Conservation (phyloP, 768 basidiomycete genomes). For the Tricholomella constricta region DNA sequence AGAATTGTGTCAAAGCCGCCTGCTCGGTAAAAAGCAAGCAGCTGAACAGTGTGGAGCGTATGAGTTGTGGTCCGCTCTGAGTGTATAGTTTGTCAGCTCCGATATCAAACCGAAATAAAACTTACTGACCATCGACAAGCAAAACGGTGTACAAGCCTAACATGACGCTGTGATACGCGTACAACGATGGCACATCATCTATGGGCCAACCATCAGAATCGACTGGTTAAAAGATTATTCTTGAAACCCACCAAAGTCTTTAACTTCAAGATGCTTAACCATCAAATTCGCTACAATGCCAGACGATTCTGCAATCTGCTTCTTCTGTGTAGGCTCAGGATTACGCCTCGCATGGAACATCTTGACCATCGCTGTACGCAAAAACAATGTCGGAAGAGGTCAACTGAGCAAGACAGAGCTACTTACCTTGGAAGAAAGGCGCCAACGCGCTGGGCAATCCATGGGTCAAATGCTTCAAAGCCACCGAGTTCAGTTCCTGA, state of each 20-base stretch:
- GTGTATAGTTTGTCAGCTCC: slow-evolving; percentile 9
- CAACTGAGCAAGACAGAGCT: background rate
- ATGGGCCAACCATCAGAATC: background rate
- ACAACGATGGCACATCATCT: slow-evolving; percentile 37
- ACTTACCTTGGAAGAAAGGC: slow-evolving; percentile 84
- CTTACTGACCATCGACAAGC: slow-evolving; percentile 47
- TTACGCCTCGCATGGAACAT: slow-evolving; percentile 82
- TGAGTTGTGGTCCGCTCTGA: slow-evolving; percentile 76
- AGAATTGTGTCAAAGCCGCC: slow-evolving; percentile 75
- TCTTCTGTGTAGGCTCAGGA: slow-evolving; percentile 72
- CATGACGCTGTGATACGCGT: slow-evolving; percentile 50
- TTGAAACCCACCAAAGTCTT: slow-evolving; percentile 49
- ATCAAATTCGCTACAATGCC: slow-evolving; percentile 71
- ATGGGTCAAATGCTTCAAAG: slow-evolving; percentile 77
- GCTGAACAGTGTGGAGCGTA: slow-evolving; percentile 79
- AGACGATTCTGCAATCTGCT: slow-evolving; percentile 74
- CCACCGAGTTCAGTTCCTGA: slow-evolving; percentile 67
- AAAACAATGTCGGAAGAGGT: background rate
- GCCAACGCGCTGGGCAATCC: slow-evolving; percentile 74
- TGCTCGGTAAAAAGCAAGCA: slow-evolving; percentile 69
- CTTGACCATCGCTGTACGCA: slow-evolving; percentile 72
- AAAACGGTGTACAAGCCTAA: slow-evolving; percentile 46
- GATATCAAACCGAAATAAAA: slow-evolving; percentile 11
- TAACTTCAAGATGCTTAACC: slow-evolving; percentile 63
- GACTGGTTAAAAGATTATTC: background rate